Evolutionary conservation across 2,329 filamentous ascomycete species (phyloP).

Genomic region (Fulvia fulva): DNA sequence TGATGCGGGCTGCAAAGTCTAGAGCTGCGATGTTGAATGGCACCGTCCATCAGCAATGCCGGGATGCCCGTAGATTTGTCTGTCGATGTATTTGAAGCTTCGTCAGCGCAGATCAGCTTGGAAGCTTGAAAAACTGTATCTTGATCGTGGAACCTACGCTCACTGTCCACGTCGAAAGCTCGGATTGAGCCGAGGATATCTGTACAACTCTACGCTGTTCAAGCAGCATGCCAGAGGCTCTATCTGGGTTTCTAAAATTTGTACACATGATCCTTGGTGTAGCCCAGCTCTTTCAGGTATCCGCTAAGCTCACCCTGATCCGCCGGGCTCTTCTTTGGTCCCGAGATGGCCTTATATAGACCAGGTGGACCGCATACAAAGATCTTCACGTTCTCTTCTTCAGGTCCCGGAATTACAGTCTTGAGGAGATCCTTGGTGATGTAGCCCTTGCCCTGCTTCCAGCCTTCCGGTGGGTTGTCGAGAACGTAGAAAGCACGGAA

Average conservation of each 20-base stretch:
- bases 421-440: slow-evolving; percentile 91
- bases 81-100: not conserved
- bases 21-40: not conserved
- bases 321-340: slow-evolving; percentile 81
- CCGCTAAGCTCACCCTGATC: slow-evolving; percentile 90
- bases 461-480: slow-evolving; percentile 75
- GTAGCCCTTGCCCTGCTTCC: slow-evolving; percentile 72
- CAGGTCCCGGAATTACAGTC: slow-evolving; percentile 89
- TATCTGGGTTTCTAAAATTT: slow-evolving; percentile 66
- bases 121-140: not conserved
- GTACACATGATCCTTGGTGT: slow-evolving; percentile 85
- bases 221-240: not conserved
- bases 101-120: not conserved
- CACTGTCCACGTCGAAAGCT: no score
- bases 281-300: slow-evolving; percentile 77
- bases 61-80: no score
- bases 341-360: slow-evolving; percentile 89
- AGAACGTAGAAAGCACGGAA: slow-evolving; percentile 95
- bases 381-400: slow-evolving; percentile 87
- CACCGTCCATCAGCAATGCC: no score
- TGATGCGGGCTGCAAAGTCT: not conserved
- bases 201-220: slow-evolving; percentile 10
- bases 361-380: slow-evolving; percentile 94
- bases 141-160: no score
- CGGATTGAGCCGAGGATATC: slow-evolving; percentile 11